Conservation (phyloP, 2,329 filamentous ascomycete species). For the Dryadomyces quercus-mongolicae region DNA sequence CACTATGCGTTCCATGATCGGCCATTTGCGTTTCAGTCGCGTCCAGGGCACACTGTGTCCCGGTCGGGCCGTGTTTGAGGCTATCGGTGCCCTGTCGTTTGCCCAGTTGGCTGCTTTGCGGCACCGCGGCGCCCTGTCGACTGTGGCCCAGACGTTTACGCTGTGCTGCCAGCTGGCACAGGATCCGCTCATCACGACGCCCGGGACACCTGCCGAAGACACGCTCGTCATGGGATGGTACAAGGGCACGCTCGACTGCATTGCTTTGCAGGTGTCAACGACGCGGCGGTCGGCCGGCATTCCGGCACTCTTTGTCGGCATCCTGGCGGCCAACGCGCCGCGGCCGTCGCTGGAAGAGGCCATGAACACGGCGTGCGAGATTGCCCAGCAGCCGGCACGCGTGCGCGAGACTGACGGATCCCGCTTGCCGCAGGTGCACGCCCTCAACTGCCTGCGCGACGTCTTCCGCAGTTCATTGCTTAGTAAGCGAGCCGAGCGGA, state of each 20-base stretch:
- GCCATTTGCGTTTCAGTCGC: slow-evolving; percentile 37
- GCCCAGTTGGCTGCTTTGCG: slow-evolving; percentile 70
- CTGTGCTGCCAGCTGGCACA: slow-evolving; percentile 60
- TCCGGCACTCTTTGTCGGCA: slow-evolving; percentile 72
- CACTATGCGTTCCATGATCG: slow-evolving; percentile 51
- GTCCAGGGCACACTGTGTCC: slow-evolving; percentile 32
- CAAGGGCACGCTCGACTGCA: slow-evolving; percentile 56
- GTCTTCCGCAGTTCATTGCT: slow-evolving; percentile 77
- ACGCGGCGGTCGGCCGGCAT: slow-evolving; percentile 88
- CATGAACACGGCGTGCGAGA: slow-evolving; percentile 48
- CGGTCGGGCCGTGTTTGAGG: slow-evolving; percentile 42
- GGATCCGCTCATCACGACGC: slow-evolving; percentile 24
- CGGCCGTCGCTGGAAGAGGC: slow-evolving; percentile 51
- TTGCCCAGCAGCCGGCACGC: slow-evolving; percentile 41
- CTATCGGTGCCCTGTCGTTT: slow-evolving; percentile 65
- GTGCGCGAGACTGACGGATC: slow-evolving; percentile 47
- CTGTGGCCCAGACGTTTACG: slow-evolving; percentile 79
- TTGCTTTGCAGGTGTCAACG: slow-evolving; percentile 64
- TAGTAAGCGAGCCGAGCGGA: slow-evolving; percentile 57
- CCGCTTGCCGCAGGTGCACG: slow-evolving; percentile 82
- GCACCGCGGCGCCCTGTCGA: slow-evolving; percentile 87
- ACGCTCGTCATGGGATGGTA: slow-evolving; percentile 59
- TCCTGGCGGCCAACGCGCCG: slow-evolving; percentile 54
- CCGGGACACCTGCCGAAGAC: slow-evolving; percentile 20
- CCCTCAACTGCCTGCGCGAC: slow-evolving; percentile 85